A percentile compares a stretch with the other conserved stretches of the same genome.
These are phyloP conservation scores for Solanum chaucha DNA, from an alignment of 257 asterid genomes.

Conservation along the genomic window DNA sequence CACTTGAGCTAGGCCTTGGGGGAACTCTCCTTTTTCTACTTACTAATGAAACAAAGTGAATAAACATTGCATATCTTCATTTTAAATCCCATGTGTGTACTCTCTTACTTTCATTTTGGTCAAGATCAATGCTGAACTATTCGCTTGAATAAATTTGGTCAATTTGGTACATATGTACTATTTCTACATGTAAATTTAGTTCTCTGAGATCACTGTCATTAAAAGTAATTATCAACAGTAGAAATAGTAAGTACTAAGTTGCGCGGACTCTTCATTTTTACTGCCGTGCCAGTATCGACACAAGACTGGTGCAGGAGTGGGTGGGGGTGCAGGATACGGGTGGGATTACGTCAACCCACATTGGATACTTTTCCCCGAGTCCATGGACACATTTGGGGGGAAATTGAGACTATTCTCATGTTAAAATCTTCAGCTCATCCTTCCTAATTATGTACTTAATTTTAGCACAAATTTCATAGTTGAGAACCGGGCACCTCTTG, in stretches of 20 bases:
- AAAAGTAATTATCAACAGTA: not conserved
- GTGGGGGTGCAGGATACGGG: not conserved
- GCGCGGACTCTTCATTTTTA: not conserved
- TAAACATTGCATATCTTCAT: not conserved
- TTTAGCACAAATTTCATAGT: not conserved
- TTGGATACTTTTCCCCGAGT: not conserved
- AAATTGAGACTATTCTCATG: not conserved
- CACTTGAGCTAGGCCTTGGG: no score
- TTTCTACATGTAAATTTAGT: not conserved
- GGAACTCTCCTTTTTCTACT: not conserved
- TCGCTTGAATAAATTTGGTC: not conserved
- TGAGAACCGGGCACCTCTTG: not conserved
- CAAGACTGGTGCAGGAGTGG: not conserved
- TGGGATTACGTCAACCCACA: not conserved
- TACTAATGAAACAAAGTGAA: not conserved
- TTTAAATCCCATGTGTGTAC: not conserved
- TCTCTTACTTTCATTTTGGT: not conserved
- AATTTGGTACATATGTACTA: not conserved
- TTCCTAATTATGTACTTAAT: not conserved
- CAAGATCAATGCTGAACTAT: not conserved
- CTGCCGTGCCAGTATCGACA: not conserved
- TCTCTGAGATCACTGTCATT: not conserved
- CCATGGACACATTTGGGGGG: not conserved
- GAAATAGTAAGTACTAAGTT: not conserved
- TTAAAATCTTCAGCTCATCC: not conserved